These are phyloP conservation scores for Fusarium mundagurra DNA, from an alignment of 2,329 filamentous ascomycete species.

Conservation along the genomic window DNA sequence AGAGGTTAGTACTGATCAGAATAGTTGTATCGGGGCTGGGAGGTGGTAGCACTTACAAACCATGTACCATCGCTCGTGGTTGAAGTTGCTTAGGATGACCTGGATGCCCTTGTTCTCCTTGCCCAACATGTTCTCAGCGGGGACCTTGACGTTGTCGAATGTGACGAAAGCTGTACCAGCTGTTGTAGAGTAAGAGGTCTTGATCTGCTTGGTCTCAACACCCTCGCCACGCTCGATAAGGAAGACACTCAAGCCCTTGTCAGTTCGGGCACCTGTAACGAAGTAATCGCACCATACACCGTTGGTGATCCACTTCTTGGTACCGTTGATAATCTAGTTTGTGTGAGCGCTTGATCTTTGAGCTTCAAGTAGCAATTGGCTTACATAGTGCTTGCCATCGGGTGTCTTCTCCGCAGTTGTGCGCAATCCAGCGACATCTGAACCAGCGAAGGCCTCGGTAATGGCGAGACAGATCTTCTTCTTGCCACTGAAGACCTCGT, in stretches of 20 bases:
- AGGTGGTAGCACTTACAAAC: conserved; percentile 56
- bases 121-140: conserved; percentile 79
- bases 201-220: conserved; percentile 80
- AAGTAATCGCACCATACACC: conserved; percentile 86
- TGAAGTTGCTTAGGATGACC: conserved; percentile 88
- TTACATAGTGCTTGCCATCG: conserved; percentile 77
- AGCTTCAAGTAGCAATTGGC: conserved; percentile 42
- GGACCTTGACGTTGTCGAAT: conserved; percentile 88
- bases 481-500: conserved; percentile 79
- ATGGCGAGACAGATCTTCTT: conserved; percentile 92
- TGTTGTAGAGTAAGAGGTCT: conserved; percentile 81
- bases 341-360: neutral
- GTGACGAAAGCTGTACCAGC: conserved; percentile 84
- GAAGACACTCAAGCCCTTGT: conserved; percentile 81
- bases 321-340: conserved; percentile 68
- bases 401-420: conserved; percentile 81
- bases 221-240: conserved; percentile 79
- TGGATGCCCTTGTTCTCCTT: conserved; percentile 87
- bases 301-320: conserved; percentile 89
- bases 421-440: conserved; percentile 80
- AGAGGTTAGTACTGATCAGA: conserved; percentile 2
- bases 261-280: conserved; percentile 80
- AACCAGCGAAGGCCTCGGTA: conserved; percentile 86
- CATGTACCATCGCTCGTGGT: conserved; percentile 87
- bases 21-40: neutral